Base-by-base conservation (phyloP, 352 stramenopile genomes). In the Pythium chondricola region DNA sequence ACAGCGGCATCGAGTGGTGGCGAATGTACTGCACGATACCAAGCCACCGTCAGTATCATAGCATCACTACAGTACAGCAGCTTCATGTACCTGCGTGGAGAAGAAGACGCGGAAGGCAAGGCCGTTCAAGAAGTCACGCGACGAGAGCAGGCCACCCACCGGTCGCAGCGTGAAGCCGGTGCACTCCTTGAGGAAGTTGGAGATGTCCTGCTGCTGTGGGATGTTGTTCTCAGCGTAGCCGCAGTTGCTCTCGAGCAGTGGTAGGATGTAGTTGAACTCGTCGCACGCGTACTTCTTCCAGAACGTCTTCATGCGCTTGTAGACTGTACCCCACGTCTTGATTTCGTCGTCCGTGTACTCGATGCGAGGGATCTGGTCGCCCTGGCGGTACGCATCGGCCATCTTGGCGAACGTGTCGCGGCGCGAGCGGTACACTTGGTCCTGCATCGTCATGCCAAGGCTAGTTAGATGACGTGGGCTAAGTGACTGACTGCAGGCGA, bases 21-120 rank as follows among this genome's bases (percentile, higher is more conserved):
- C 88, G 77, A 50, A 97, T 97, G 73, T 97, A 97, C 77, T 97
- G 31, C 22, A 38, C 13, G 39, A 30, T 29, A 25, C 36, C n/a
- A 43, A 9, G n/a, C 9, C 16, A 47, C 2, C 7, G 41, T 47
- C 3, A 32, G 20, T 2, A 44, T 36, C 9, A 52, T 10, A 31
- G 27, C 47, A 32, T 16, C 31, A 39, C 11, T 39, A 43, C 37
- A 9, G 17, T 13, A 25, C 39, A 24, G 41, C 10, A 20, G 24
- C 37, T 42, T 30, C 16, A 39, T 16, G 18, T 47, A 88, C 77
- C 70, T 87, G 95, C 5, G 96, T 99, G 26, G 83, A 98, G 70
- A 98, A 98, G 69, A 99, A 99, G 0, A 97, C 92, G n/a, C 95
- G 88, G 74, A 98, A 98, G 3, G 96, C 95, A 27, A 99, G 71